Evolutionary conservation across 129 eudicot genomes (phyloP), one percentile per base, ranked within the genome.

Genomic region (Flaveria robusta): DNA sequence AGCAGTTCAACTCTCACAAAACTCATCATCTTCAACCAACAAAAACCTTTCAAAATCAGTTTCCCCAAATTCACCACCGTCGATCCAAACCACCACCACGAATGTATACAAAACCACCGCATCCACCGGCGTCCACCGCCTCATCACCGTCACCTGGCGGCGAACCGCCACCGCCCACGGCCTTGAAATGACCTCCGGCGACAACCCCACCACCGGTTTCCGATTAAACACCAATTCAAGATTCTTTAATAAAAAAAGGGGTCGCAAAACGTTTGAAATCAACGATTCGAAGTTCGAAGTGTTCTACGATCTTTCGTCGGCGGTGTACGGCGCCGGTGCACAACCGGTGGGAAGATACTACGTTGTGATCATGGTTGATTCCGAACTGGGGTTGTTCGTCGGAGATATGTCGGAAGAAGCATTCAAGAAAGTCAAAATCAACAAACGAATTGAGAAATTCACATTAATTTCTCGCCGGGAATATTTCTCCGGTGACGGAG

Each of bases 261-360:
- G 98, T 18, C 71, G 41, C 81, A 94, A 86, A 83, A 49, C 83
- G 4, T 20, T 91, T 15, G 96, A 91, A 6, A 65, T 51, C 77
- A 80, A 77, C 49, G 23, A 51, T 9, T 68, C 79, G n/a, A 91
- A 81, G 71, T 65, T 89, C 69, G 96, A 90, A 22, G 72, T 90
- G 62, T 66, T 82, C 56, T 93, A 89, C 82, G 98, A 93, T 84
- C 85, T 93, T 5, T 90, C 92, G 12, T 42, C 82, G 26, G 98
- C 97, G 59, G 77, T 68, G 15, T 93, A 90, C 83, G 66, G 85
- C 18, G 47, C 68, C 67, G 91, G 98, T 0, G 92, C 98, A 8
- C 97, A 93, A 42, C 98, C 98, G 2, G 70, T 87, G 15, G 85
- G 78, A 46, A 96, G 96, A 14, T 93, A 79, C 81, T 88, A 87